phyloP scores from a whole-genome alignment of 495 filamentous ascomycete species.

The Ramalina intermedia region DNA sequence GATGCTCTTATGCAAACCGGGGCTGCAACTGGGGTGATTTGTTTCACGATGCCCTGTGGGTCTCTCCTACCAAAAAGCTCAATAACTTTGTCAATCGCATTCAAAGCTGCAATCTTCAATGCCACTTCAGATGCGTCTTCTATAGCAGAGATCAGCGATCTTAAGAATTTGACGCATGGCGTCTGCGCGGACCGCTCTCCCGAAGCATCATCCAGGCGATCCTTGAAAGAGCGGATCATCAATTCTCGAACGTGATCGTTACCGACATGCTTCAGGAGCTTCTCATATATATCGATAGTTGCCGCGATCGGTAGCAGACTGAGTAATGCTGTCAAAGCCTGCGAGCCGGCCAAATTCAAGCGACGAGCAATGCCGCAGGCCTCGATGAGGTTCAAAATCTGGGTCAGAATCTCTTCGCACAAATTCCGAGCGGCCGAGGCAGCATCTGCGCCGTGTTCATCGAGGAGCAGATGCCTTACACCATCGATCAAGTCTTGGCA shows the following conservation, averaged over 20 bases:
- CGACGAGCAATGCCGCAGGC: conserved; percentile 42
- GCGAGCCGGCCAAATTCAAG: conserved; percentile 47
- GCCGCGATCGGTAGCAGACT: conserved; percentile 67
- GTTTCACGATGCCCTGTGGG: conserved; percentile 42
- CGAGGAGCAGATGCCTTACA: conserved; percentile 24
- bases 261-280: conserved; percentile 49
- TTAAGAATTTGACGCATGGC: conserved; percentile 62
- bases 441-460: conserved; percentile 23
- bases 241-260: conserved; percentile 55
- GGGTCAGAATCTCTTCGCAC: conserved; percentile 59
- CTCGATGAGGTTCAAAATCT: conserved; percentile 46
- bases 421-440: conserved; percentile 45
- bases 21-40: conserved; percentile 63
- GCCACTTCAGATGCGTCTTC: conserved; percentile 51
- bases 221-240: conserved; percentile 63
- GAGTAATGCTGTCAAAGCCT: conserved; percentile 59
- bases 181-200: conserved; percentile 51
- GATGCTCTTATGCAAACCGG: conserved; percentile 56
- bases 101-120: conserved; percentile 67
- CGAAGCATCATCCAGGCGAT: conserved; percentile 53
- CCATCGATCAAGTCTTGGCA: conserved; percentile 29
- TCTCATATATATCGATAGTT: conserved; percentile 71
- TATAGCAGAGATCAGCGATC: conserved; percentile 59
- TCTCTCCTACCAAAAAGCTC: conserved; percentile 88
- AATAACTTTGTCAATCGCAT: conserved; percentile 77